Evolutionary conservation across 306 rosid genomes (phyloP).

Genomic region (Cucurbita moschata): DNA sequence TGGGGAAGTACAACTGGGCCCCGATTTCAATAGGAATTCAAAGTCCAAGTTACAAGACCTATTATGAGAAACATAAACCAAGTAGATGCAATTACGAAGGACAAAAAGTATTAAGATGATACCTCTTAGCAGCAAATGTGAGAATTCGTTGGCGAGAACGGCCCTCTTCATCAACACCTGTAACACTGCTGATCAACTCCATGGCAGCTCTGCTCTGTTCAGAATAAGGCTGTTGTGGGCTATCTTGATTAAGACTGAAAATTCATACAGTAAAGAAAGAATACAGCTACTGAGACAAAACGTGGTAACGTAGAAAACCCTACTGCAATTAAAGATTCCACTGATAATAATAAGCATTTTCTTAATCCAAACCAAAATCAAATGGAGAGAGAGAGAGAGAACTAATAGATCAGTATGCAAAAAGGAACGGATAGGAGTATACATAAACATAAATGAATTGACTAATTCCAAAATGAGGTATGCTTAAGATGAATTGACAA

Average conservation of each 20-base stretch:
- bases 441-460: background rate
- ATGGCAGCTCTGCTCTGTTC: constrained; percentile 73
- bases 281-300: background rate
- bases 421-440: background rate
- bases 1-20: background rate
- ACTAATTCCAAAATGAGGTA: background rate
- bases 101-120: background rate
- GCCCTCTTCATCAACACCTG: constrained; percentile 87
- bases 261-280: constrained; percentile 3
- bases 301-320: background rate
- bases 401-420: background rate
- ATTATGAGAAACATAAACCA: background rate
- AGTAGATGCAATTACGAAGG: background rate
- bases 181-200: constrained; percentile 79
- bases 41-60: background rate
- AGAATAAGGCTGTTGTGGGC: constrained; percentile 35
- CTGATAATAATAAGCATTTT: background rate
- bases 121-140: constrained; percentile 97
- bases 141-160: constrained; percentile 94
- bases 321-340: background rate
- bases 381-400: background rate
- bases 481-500: background rate
- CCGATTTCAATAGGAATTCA: background rate
- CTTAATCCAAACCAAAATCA: background rate
- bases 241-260: constrained; percentile 38